Base-by-base conservation (phyloP, 2,329 filamentous ascomycete genomes). In the Colletotrichum sp. region DNA sequence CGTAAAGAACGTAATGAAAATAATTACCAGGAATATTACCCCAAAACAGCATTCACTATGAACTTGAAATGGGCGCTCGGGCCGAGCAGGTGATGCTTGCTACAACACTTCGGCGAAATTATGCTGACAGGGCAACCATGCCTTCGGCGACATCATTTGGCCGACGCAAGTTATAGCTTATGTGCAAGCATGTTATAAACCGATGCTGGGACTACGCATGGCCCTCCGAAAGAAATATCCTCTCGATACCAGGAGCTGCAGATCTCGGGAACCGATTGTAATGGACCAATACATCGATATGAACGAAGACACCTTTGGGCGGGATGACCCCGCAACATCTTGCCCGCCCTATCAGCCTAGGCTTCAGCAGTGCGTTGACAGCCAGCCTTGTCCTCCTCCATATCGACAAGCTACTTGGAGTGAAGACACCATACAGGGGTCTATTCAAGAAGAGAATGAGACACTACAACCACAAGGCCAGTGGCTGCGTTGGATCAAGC, bases 201-300 rank as follows among this genome's bases (percentile, higher is more conserved):
- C 6, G 39, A 9, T 3, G 0, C 39, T 0, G 0, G 8, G 18
- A n/a, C 39, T n/a, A 10, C 36, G 18, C 39, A 44, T 10, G 16
- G 4, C 1, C 16, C 39, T 0, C 0, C 5, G 5, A 18, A n/a
- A 3, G 1, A 44, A 10, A 10, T 2, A 1, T 6, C 4, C 6
- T 2, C 8, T 44, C 10, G 4, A 30, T 32, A 4, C 3, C 15
- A 32, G 3, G 9, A 28, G 30, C 28, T 24, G 60, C 2, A 21
- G 10, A n/a, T 2, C 10, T 32, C 16, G 26, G 0, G 32, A 1
- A 0, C n/a, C 18, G 15, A 1, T 36, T 26, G 36, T 1, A 13
- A 30, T 49, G 36, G 36, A 30, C 4, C 39, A 18, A 5, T 65
- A n/a, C 2, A 13, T 65, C 34, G 24, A 49, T 26, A 30, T 65